phyloP scores from a whole-genome alignment of 106 monocot genomes.

The Acanthochlamys bracteata region DNA sequence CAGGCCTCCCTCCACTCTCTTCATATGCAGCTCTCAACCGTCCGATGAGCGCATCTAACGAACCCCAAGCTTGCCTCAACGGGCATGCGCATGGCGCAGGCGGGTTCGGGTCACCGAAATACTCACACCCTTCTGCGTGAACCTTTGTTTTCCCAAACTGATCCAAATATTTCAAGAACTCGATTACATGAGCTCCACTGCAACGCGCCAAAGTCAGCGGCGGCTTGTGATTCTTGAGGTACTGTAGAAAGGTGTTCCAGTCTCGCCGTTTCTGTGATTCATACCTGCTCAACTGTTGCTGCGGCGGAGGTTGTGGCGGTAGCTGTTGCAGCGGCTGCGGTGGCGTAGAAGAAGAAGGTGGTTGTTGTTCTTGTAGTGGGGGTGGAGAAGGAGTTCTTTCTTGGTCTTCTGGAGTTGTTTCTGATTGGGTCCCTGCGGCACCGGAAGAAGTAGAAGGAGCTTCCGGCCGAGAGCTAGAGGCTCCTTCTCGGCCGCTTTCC shows the following conservation, averaged over 20 bases:
- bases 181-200: constrained; percentile 57
- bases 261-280: constrained; percentile 60
- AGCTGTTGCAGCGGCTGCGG: background rate
- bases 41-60: constrained; percentile 48
- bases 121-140: constrained; percentile 30
- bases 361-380: too few species aligned
- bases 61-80: constrained; percentile 46
- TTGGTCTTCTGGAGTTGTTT: background rate
- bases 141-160: constrained; percentile 65
- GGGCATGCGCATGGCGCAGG: constrained; percentile 42
- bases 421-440: background rate
- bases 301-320: background rate
- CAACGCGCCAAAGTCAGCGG: constrained; percentile 37
- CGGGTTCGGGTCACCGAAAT: constrained; percentile 37
- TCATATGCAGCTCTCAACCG: constrained; percentile 45
- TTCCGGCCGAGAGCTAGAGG: background rate
- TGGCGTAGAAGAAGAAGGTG: background rate
- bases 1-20: constrained; percentile 30
- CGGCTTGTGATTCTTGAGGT: constrained; percentile 48
- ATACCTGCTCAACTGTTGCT: constrained; percentile 31
- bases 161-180: constrained; percentile 45
- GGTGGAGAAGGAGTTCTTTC: background rate
- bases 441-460: background rate
- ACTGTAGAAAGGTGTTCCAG: constrained; percentile 62
- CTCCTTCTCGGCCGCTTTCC: background rate